Percentiles rank a stretch among this genome's conserved stretches.
These are phyloP conservation scores for Casuarina equisetifolia DNA, from an alignment of 306 rosid species.

Conservation along the genomic window DNA sequence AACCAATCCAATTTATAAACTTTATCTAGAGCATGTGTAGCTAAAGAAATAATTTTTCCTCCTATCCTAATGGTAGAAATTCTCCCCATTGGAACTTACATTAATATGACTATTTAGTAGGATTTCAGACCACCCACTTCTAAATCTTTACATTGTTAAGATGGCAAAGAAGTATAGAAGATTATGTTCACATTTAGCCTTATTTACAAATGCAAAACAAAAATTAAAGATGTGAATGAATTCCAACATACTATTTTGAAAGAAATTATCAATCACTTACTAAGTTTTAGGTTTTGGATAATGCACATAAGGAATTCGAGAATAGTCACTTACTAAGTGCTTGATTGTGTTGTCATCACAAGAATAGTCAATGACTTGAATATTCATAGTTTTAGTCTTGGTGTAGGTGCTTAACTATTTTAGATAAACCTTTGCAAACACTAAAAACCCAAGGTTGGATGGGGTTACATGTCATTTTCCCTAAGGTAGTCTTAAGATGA, in stretches of 20 bases:
- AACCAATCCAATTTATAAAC: constrained; percentile 91
- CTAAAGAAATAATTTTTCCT: constrained; percentile 62
- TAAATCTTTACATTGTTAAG: constrained; percentile 88
- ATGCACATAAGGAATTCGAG: constrained; percentile 46
- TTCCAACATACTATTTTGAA: neutral
- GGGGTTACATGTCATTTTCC: no score
- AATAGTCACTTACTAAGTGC: no score
- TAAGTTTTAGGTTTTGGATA: constrained; percentile 78
- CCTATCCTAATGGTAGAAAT: constrained; percentile 70
- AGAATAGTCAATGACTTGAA: constrained; percentile 50
- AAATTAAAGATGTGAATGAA: constrained; percentile 22
- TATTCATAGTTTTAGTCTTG: constrained; percentile 40
- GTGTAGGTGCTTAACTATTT: constrained; percentile 66
- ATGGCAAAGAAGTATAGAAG: constrained; percentile 80
- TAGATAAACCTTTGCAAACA: constrained; percentile 71
- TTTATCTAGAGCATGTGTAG: constrained; percentile 67
- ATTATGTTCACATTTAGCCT: constrained; percentile 77
- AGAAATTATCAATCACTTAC: constrained; percentile 54
- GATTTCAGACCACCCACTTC: constrained; percentile 98
- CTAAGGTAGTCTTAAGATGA: no score
- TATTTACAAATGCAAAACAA: constrained; percentile 27
- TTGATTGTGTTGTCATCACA: constrained; percentile 19
- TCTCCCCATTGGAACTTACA: constrained; percentile 90
- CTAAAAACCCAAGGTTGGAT: neutral
- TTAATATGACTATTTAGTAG: constrained; percentile 76